Percentiles rank a stretch among this genome's conserved stretches.
Conservation (phyloP, 768 basidiomycete genomes). For the Dioszegia crocea region DNA sequence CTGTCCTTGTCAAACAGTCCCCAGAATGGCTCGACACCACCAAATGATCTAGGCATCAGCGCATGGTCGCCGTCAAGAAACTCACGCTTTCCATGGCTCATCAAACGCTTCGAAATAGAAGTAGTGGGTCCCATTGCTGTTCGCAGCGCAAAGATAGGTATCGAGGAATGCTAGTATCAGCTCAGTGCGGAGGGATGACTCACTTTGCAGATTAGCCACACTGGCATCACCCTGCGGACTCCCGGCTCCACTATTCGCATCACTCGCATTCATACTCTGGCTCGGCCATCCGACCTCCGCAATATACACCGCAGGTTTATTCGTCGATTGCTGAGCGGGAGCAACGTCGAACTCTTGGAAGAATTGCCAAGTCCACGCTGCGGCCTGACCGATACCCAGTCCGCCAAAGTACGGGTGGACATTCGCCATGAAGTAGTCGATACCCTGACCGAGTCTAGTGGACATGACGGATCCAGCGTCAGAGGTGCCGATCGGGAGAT, state of each 20-base stretch:
- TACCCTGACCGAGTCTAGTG: slow-evolving; percentile 57
- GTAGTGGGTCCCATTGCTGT: slow-evolving; percentile 72
- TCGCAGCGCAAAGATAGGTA: slow-evolving; percentile 81
- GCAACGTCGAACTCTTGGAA: slow-evolving; percentile 65
- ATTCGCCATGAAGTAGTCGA: slow-evolving; percentile 62
- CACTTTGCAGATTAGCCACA: slow-evolving; percentile 55
- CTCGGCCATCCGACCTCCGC: slow-evolving; percentile 72
- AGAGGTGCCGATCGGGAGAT: slow-evolving; percentile 67
- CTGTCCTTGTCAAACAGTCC: slow-evolving; percentile 61
- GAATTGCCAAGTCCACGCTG: slow-evolving; percentile 76
- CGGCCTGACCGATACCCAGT: slow-evolving; percentile 62
- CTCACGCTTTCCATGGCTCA: slow-evolving; percentile 71
- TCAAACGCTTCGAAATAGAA: slow-evolving; percentile 75
- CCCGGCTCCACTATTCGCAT: slow-evolving; percentile 66
- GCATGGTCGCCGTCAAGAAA: not conserved
- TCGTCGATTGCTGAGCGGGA: slow-evolving; percentile 59
- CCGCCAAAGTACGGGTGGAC: slow-evolving; percentile 85
- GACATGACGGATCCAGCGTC: slow-evolving; percentile 88
- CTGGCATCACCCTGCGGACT: slow-evolving; percentile 56
- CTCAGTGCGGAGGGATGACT: slow-evolving; percentile 7
- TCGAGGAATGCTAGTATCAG: slow-evolving; percentile 61
- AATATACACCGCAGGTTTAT: slow-evolving; percentile 77
- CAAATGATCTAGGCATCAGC: slow-evolving; percentile 59
- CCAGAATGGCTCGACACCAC: slow-evolving; percentile 75
- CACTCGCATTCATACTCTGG: slow-evolving; percentile 31